phyloP scores from a whole-genome alignment of 2,329 filamentous ascomycete species.

The Colletotrichum cordylinicola region DNA sequence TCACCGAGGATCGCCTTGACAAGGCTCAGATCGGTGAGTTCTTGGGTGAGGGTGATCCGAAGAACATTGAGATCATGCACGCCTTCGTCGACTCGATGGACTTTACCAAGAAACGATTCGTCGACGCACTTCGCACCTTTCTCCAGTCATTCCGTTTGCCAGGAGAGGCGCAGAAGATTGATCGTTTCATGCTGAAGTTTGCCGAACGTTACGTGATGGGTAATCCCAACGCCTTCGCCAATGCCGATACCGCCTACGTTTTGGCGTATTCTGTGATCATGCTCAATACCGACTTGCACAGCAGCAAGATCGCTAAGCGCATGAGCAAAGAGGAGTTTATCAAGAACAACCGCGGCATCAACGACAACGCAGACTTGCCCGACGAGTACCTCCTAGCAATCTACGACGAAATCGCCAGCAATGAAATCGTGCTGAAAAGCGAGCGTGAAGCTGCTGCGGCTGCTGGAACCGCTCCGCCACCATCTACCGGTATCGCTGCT shows the following conservation, averaged over 20 bases:
- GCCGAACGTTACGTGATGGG: constrained; percentile 93
- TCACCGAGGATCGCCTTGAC: constrained; percentile 83
- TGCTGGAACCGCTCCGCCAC: constrained; percentile 66
- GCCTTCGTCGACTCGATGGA: constrained; percentile 97
- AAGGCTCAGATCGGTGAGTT: constrained; percentile 95
- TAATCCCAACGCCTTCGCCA: constrained; percentile 97
- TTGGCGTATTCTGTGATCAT: constrained; percentile 96
- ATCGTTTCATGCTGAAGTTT: constrained; percentile 99
- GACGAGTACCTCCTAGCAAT: constrained; percentile 90
- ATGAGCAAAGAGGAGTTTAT: constrained; percentile 99
- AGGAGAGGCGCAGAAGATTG: constrained; percentile 97
- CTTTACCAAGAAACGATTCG: constrained; percentile 88
- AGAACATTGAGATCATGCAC: constrained; percentile 89
- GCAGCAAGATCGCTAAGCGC: constrained; percentile 78
- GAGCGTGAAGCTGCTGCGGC: constrained; percentile 90
- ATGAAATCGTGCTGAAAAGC: constrained; percentile 94
- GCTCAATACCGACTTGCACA: constrained; percentile 96
- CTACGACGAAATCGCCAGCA: constrained; percentile 87
- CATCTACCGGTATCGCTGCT: constrained; percentile 75
- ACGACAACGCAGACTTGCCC: constrained; percentile 92
- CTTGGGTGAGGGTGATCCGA: constrained; percentile 88
- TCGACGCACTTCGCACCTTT: constrained; percentile 89
- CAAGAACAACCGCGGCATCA: constrained; percentile 98
- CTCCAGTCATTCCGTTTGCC: constrained; percentile 94
- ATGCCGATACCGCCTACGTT: constrained; percentile 97